Base-by-base conservation (phyloP, 495 filamentous ascomycete species). In the Apodospora peruviana region DNA sequence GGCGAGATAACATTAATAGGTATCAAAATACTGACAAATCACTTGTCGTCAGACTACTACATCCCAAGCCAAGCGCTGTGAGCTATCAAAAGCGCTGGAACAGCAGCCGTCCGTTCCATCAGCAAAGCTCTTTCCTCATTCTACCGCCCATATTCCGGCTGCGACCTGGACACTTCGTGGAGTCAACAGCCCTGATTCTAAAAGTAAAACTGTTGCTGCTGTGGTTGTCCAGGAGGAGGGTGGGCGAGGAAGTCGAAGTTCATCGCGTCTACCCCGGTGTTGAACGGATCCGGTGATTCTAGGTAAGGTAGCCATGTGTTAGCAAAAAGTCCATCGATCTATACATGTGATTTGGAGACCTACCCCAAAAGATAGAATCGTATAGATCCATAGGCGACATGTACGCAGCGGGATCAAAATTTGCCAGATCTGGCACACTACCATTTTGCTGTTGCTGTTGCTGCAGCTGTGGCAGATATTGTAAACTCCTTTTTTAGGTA, bases 321-420 rank as follows among this genome's bases (percentile, higher is more conserved):
- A 32, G 27, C 14, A n/a, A n/a, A n/a, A n/a, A n/a, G n/a, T n/a
- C n/a, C n/a, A n/a, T n/a, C n/a, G 27, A 32, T 32, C 24, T 29
- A 27, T 35, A 38, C 11, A 18, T 37, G 21, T n/a, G 5, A 40
- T 0, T 7, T 20, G 8, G 12, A n/a, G 21, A 12, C 75, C 60
- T 55, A 80, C 77, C 77, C 73, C 76, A 79, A 45, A 79, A 80
- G 36, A 80, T 80, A 3, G 73, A 77, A 52, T 80, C 76, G 52
- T 78, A 80, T 16, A 80, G 62, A 20, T 80, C 77, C 74, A 80
- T 74, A 4, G 77, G 76, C 7, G 76, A 75, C 66, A 79, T 74
- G 57, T 62, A 67, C 18, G 63, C 57, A 5, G 65, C 55, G 9
- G 71, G 71, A 44, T 75, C 73, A 18, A 74, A 67, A 12, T 61